Base-by-base conservation (phyloP, 192 early-diverging fungal species). In the Oehlia diaphana region DNA sequence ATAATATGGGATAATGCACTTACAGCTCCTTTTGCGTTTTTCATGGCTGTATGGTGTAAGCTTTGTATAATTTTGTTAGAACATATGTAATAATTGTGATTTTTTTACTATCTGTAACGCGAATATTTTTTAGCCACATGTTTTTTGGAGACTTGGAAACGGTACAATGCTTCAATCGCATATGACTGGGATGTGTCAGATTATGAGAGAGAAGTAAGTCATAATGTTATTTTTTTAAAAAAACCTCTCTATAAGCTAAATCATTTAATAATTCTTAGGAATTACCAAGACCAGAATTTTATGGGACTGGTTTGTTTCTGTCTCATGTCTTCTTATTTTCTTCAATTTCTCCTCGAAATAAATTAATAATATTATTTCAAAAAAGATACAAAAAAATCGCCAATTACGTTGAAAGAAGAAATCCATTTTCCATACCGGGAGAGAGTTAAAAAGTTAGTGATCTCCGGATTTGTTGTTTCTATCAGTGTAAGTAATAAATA, bases 71-170 rank as follows among this genome's bases (percentile, higher is more conserved):
- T 23, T 72, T 47, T n/a, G 35, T 10, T 21, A 39, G 2, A 39
- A 26, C 10, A 47, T 47, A n/a, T 72, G 26, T 68, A 21, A 53
- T 9, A 37, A 31, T 31, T 31, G 49, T 50, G 49, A 58, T 58
- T 19, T n/a, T 0, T 39, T n/a, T 44, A 75, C 76, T n/a, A 80
- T 58, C 13, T 58, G 26, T 4, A 21, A 47, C 10, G 44, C 0
- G 10, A 47, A 47, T 47, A 47, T 47, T 23, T 33, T 61, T 63
- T 44, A 76, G 81, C 85, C 3, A 78, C 88, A 5, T 72, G 89
- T 31, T 92, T 86, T 82, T 76, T 93, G 33, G 88, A 92, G 63
- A 90, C 83, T 74, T 92, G 92, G 92, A 89, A 89, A 70, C 83
- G 90, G 19, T 83, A 84, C 78, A 87, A 85, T 50, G 80, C 76